Evolutionary conservation across 2,329 filamentous ascomycete genomes (phyloP), one percentile per base, ranked within the genome.

Genomic region (Alternaria solani): DNA sequence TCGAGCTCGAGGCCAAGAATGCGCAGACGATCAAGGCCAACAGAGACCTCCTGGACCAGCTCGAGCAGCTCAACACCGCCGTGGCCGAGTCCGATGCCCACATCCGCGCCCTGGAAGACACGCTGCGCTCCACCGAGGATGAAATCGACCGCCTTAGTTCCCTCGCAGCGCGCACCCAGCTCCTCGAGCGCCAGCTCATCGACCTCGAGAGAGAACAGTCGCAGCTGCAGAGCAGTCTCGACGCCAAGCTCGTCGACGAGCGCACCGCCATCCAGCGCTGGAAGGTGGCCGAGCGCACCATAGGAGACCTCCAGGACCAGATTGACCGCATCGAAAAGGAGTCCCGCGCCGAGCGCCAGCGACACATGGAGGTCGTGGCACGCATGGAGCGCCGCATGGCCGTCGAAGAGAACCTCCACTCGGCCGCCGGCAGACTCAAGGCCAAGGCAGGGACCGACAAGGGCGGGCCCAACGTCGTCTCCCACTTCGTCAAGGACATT

Each of bases 401-500:
- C 30, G 90, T 97, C 46, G 94, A 97, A 75, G 88, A 88, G 70
- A 92, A 96, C 73, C 83, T 97, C 43, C 89, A 91, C 69, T 89
- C 88, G 25, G 92, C 93, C 2, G 92, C 92, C 12, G 91, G 90
- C 32, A 86, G 93, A 55, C 83, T 96, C 54, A 93, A 93, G 3
- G 92, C 90, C 66, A 88, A 88, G 3, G 80, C 91, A 41, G 85
- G 84, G 4, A 84, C 85, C 4, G 84, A 86, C 30, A 86, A 86
- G 66, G 82, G 81, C 57, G 85, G 87, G 9, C 88, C 84, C 62
- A 89, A 84, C 59, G 92, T 96, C 38, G 92, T 98, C n/a, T 94
- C 92, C 20, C 92, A 96, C 74, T 98, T 99, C 70, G 95, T 99
- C 57, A 93, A 94, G 68, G 95, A 98, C 76, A 91, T 99, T 57